Evolutionary conservation across 345 rosid species (phyloP).

Genomic region (Sisymbrium altissimum): DNA sequence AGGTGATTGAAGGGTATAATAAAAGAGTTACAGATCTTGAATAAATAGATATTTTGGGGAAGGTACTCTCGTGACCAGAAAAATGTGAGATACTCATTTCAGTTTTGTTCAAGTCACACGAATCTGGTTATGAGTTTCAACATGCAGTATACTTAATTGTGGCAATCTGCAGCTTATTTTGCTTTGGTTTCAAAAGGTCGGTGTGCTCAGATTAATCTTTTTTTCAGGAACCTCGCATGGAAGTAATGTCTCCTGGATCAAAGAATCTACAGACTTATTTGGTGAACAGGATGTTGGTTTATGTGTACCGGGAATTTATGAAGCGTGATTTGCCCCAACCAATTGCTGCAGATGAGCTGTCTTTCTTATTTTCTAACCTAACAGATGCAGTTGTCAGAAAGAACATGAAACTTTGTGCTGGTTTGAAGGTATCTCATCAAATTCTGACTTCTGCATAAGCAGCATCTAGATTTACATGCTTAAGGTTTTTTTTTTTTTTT

Average conservation of each 20-base stretch:
- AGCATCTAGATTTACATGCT: constrained; percentile 8
- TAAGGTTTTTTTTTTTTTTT: constrained; percentile 11
- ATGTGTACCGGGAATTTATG: constrained; percentile 76
- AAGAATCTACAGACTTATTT: constrained; percentile 75
- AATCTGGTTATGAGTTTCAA: constrained; percentile 7
- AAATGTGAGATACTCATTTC: constrained; percentile 5
- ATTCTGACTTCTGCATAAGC: neutral
- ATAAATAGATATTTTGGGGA: constrained; percentile 15
- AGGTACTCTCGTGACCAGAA: neutral
- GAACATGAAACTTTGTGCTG: constrained; percentile 70
- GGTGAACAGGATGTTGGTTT: constrained; percentile 68
- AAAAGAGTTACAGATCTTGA: constrained; percentile 1
- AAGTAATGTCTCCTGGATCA: constrained; percentile 82
- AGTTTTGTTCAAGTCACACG: neutral
- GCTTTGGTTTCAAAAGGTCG: neutral
- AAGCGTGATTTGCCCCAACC: constrained; percentile 55
- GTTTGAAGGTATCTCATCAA: constrained; percentile 53
- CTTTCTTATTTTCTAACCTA: constrained; percentile 58
- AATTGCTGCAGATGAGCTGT: constrained; percentile 70
- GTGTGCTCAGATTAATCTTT: constrained; percentile 10
- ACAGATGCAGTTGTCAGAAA: constrained; percentile 65
- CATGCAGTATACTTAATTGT: constrained; percentile 5
- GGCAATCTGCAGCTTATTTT: constrained; percentile 13
- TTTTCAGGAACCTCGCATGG: constrained; percentile 90
- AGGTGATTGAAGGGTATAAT: constrained; percentile 11